Evolutionary conservation across 2,329 filamentous ascomycete genomes (phyloP), one percentile per base, ranked within the genome.

Genomic region (Cladosporium sphaerospermum): DNA sequence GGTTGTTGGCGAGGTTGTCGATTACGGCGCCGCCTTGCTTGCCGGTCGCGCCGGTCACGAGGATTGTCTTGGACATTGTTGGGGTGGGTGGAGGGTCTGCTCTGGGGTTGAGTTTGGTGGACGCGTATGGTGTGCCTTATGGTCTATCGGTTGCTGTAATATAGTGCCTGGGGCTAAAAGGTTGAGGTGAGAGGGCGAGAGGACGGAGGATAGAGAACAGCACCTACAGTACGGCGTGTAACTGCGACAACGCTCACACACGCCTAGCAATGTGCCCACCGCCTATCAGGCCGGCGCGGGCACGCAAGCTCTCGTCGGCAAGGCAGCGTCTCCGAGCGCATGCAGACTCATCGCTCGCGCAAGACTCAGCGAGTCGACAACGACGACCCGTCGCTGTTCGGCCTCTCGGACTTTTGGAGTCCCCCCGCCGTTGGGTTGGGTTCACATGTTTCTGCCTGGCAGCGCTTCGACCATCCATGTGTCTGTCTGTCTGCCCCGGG

Each of bases 21-120:
- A 75, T 65, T 41, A 75, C 69, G 13, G 71, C 64, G 41, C 72
- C 71, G 54, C 73, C 73, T 59, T 76, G 73, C 57, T 75, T 74
- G 54, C 73, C 73, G 2, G 73, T 75, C 5, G 72, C 72, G 41
- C 73, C 73, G 42, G 71, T 74, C 54, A 76, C 64, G 53, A 76
- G 70, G 40, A 75, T 68, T 19, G 64, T 61, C 61, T 73, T 73
- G 2, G 68, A 62, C 60, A 68, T 64, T 36, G 53, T 57, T 18
- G 16, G 16, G 16, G 16, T 18, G 16, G 16, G 16, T 18, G 16
- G 16, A 18, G 16, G 16, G 16, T 18, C 2, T 18, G 16, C 16
- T 18, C 3, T 18, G 16, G 16, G 16, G 16, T 18, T 18, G 16
- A 18, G 16, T 18, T 18, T 2, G 16, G 16, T 3, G 16, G 16